Conservation (phyloP, 805 yeast genomes). For the Sungouiozyma ichnusensis region DNA sequence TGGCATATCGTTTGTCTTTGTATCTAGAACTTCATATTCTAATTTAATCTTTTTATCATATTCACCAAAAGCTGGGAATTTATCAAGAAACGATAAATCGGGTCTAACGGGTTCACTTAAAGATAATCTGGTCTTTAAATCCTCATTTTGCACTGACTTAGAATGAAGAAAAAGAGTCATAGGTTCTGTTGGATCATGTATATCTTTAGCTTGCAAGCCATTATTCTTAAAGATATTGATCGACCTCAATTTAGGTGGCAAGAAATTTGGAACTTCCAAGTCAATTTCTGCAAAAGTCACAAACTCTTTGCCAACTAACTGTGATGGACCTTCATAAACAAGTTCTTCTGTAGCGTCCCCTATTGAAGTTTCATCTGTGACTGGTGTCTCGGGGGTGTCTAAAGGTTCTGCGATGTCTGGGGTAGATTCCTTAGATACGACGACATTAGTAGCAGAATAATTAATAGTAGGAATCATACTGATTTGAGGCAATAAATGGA, state of each 20-base stretch:
- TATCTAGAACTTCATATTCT: constrained; percentile 35
- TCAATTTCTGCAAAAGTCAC: constrained; percentile 31
- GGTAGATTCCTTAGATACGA: neutral
- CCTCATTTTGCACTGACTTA: neutral
- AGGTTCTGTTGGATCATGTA: neutral
- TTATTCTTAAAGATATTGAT: no score
- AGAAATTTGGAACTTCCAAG: neutral
- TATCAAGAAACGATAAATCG: constrained; percentile 24
- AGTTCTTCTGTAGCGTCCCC: constrained; percentile 10
- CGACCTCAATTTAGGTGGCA: neutral
- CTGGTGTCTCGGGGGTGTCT: constrained; percentile 8
- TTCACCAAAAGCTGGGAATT: constrained; percentile 52
- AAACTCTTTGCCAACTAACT: constrained; percentile 44
- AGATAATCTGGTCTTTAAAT: neutral
- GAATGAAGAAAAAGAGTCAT: neutral
- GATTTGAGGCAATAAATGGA: neutral
- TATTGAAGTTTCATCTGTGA: constrained; percentile 4
- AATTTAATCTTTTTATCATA: constrained; percentile 33
- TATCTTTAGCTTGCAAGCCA: neutral
- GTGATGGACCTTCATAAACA: constrained; percentile 57
- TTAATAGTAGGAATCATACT: no score
- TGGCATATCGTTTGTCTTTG: constrained; percentile 38
- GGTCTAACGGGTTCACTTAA: constrained; percentile 37
- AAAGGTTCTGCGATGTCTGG: neutral
- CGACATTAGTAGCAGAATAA: neutral